Evolutionary conservation across 805 yeast genomes (phyloP), one percentile per base, ranked within the genome.

Genomic region (Metschnikowia orientalis): DNA sequence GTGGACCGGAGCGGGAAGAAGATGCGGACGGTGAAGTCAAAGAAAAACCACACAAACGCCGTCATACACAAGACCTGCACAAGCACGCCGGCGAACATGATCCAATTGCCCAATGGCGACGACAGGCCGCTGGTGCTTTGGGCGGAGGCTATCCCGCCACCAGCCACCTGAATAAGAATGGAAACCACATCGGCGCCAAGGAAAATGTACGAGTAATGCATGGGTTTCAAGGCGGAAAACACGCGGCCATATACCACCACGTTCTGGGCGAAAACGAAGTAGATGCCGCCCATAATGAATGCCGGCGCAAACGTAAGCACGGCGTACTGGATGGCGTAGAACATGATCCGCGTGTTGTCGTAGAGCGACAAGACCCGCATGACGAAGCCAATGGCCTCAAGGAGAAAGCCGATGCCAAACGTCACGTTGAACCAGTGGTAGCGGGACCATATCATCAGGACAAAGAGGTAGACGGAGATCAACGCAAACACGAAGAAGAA

Each of bases 191-290:
- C 71, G 22, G 52, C 37, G 2, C 61, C 51, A 34, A 64, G 59
- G 40, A 64, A 64, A 20, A 63, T 51, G 45, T 64, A 63, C 3
- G 69, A 58, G 38, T 64, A 64, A 67, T 67, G 62, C 55, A 63
- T 52, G 2, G 71, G 71, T 34, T 58, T 59, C 35, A 63, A 47
- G 3, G 59, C 45, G 9, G 67, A 58, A 41, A 53, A 64, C 20
- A 53, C 50, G 31, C 65, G 41, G 6, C 69, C 69, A 35, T 61
- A 61, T 15, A 59, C 47, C 12, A 61, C 64, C 22, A 63, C 67
- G 38, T 61, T 31, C 37, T 62, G 69, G 2, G 68, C 69, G 44
- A 64, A 61, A 8, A 63, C 29, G 38, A 57, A 60, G 40, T 64
- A 64, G n/a, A 64, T 40, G 2, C 69, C 71, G 2, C 56, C 71